phyloP scores from a whole-genome alignment of 495 filamentous ascomycete species.

The Tuber umbilicatum region DNA sequence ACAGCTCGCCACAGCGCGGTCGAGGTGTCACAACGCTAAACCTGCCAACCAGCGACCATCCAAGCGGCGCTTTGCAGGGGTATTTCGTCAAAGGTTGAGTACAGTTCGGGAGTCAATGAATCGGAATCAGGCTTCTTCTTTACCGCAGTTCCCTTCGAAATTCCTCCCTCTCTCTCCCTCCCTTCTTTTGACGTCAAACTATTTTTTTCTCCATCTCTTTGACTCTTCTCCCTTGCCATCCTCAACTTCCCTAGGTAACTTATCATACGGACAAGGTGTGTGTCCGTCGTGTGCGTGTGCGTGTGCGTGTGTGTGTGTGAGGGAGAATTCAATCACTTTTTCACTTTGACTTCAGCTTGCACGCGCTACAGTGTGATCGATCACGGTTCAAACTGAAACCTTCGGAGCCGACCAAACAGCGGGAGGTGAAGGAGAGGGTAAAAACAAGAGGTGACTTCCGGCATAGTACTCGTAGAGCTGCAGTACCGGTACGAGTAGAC shows the following conservation, averaged over 20 bases:
- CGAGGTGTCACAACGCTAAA: not conserved
- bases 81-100: not conserved
- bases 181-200: not conserved
- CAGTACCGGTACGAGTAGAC: not conserved
- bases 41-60: not conserved
- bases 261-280: not conserved
- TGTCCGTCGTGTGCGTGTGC: not conserved
- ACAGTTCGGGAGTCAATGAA: not conserved
- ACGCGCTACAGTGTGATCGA: not conserved
- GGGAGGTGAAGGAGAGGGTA: not conserved
- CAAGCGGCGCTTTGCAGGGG: not conserved
- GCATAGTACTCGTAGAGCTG: not conserved
- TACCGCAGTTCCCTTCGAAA: not conserved
- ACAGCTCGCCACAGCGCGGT: not conserved
- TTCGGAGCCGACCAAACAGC: not conserved
- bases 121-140: not conserved
- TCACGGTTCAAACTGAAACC: not conserved
- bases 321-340: not conserved
- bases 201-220: not conserved
- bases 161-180: not conserved
- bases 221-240: not conserved
- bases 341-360: constrained; percentile 2
- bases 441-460: not conserved
- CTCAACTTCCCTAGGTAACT: not conserved
- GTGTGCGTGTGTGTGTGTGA: not conserved